Percentiles rank a stretch among this genome's conserved stretches.
phyloP scores from a whole-genome alignment of 1,139 yeast species.

The Entelexis paramagnoliae region DNA sequence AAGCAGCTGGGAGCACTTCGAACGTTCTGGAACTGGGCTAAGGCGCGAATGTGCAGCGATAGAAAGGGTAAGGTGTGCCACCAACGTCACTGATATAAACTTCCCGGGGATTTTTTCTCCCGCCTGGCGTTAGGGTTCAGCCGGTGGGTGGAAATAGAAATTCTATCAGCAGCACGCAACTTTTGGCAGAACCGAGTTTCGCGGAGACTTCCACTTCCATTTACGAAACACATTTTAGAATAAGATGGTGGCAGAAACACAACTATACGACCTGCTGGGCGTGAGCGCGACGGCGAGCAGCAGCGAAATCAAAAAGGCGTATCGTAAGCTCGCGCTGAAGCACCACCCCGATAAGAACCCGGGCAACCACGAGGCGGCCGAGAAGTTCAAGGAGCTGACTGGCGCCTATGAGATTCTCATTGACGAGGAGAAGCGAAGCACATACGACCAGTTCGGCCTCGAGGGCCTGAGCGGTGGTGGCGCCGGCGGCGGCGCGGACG shows the following conservation, averaged over 20 bases:
- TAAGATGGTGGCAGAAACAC: slow-evolving; percentile 80
- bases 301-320: slow-evolving; percentile 83
- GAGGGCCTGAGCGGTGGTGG: slow-evolving; percentile 81
- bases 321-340: slow-evolving; percentile 84
- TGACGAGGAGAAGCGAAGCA: slow-evolving; percentile 77
- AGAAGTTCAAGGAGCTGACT: slow-evolving; percentile 82
- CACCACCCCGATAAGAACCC: slow-evolving; percentile 94
- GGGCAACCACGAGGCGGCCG: slow-evolving; percentile 81
- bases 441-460: slow-evolving; percentile 84
- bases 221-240: not conserved
- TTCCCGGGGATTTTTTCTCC: not conserved
- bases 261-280: slow-evolving; percentile 75
- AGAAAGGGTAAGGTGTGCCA: slow-evolving; percentile 5
- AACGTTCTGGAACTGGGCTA: not conserved
- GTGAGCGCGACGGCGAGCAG: slow-evolving; percentile 72
- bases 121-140: not conserved
- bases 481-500: slow-evolving; percentile 68
- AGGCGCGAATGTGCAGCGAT: not conserved
- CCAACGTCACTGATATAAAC: slow-evolving; percentile 8
- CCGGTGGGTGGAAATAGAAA: not conserved
- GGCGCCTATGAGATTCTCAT: slow-evolving; percentile 75
- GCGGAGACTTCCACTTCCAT: not conserved
- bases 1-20: not conserved
- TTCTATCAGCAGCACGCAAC: slow-evolving; percentile 3
- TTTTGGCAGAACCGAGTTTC: not conserved